These are phyloP conservation scores for Ascochyta pisi DNA, from an alignment of 2,329 filamentous ascomycete species.

Conservation along the genomic window DNA sequence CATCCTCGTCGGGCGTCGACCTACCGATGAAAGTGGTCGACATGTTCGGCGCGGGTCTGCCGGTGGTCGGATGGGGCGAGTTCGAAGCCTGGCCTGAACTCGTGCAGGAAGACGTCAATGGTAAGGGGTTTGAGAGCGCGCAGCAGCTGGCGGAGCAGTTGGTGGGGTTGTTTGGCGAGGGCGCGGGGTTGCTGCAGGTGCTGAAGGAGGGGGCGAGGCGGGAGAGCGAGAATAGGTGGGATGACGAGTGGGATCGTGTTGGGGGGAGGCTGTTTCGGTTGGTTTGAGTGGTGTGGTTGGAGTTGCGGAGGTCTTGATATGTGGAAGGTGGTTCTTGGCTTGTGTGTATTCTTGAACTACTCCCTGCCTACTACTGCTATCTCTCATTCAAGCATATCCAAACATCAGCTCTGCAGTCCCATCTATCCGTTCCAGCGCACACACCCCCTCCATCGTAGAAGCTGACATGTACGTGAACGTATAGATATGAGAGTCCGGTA, in stretches of 20 bases:
- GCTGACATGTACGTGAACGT: too few relatives aligned
- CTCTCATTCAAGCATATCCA: too few relatives aligned
- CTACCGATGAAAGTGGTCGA: slow-evolving; percentile 99
- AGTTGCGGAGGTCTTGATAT: background rate
- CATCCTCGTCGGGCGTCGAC: slow-evolving; percentile 91
- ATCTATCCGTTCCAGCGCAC: too few relatives aligned
- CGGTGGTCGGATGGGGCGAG: slow-evolving; percentile 82
- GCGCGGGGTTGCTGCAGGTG: slow-evolving; percentile 61
- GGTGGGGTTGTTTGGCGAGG: slow-evolving; percentile 65
- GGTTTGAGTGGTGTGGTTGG: background rate
- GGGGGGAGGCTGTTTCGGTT: slow-evolving; percentile 70
- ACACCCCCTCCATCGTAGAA: too few relatives aligned
- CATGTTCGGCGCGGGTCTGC: slow-evolving; percentile 95
- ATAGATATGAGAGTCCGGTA: too few relatives aligned
- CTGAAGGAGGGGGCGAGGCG: slow-evolving; percentile 73
- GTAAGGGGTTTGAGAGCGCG: slow-evolving; percentile 79
- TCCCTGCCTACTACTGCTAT: too few relatives aligned
- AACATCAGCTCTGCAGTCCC: too few relatives aligned
- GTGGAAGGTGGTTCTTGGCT: too few relatives aligned
- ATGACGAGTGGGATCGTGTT: slow-evolving; percentile 89
- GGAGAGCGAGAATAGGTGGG: slow-evolving; percentile 83
- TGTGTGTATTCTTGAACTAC: too few relatives aligned
- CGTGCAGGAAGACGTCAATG: slow-evolving; percentile 86
- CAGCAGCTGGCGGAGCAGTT: slow-evolving; percentile 70
- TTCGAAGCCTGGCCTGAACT: slow-evolving; percentile 92